Conservation (phyloP, 192 early-diverging fungal species). For the Coemansia pectinata region DNA sequence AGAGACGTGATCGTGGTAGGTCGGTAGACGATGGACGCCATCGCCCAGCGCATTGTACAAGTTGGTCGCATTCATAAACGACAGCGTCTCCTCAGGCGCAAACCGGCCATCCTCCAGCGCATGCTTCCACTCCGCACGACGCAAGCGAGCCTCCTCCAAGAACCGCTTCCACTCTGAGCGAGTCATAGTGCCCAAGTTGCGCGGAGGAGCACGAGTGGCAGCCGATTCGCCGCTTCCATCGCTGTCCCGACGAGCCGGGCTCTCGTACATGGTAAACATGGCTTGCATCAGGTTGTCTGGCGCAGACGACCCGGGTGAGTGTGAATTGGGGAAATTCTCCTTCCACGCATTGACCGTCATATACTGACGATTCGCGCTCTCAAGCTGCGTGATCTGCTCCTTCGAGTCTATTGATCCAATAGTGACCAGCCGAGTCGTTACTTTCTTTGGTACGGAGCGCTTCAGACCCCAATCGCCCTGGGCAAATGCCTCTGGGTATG, state of each 20-base stretch:
- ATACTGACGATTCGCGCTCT: slow-evolving; percentile 62
- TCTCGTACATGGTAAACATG: slow-evolving; percentile 8
- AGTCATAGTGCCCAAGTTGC: slow-evolving; percentile 62
- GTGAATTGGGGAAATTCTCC: slow-evolving; percentile 69
- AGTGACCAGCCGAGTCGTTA: slow-evolving; percentile 59
- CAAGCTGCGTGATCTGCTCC: slow-evolving; percentile 70
- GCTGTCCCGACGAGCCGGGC: neutral
- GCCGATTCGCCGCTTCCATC: neutral
- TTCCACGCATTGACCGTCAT: slow-evolving; percentile 67
- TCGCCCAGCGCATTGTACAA: slow-evolving; percentile 27
- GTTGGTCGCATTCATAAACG: slow-evolving; percentile 49
- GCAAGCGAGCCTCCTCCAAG: slow-evolving; percentile 57
- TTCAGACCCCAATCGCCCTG: slow-evolving; percentile 77
- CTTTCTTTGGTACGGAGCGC: slow-evolving; percentile 66
- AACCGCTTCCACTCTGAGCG: slow-evolving; percentile 63
- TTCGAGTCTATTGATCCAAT: slow-evolving; percentile 65
- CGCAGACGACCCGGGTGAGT: slow-evolving; percentile 38
- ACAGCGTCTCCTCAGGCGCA: slow-evolving; percentile 37
- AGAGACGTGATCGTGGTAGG: slow-evolving; percentile 56
- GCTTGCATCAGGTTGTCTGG: slow-evolving; percentile 35
- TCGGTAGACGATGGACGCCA: slow-evolving; percentile 55
- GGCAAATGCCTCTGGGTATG: slow-evolving; percentile 52
- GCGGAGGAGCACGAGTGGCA: slow-evolving; percentile 17
- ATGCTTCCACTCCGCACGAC: slow-evolving; percentile 57
- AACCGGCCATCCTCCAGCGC: slow-evolving; percentile 43